These are phyloP conservation scores for Rhizopogon roseolus DNA, from an alignment of 768 basidiomycete species.

Conservation along the genomic window DNA sequence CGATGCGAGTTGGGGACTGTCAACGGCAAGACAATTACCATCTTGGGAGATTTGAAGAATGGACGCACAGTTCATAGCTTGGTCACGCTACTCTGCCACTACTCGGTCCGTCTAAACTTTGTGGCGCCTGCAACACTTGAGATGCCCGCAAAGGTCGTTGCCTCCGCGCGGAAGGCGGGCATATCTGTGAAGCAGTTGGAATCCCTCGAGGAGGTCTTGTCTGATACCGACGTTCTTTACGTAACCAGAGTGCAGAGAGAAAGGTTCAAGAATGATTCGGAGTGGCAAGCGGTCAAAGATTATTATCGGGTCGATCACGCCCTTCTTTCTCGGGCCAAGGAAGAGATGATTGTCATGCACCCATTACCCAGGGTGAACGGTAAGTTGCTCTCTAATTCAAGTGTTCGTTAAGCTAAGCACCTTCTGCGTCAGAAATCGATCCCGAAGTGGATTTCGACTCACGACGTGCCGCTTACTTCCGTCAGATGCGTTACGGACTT, in stretches of 20 bases:
- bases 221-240: slow-evolving; percentile 93
- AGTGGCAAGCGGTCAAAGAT: slow-evolving; percentile 91
- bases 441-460: slow-evolving; percentile 97
- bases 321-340: slow-evolving; percentile 87
- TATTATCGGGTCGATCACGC: slow-evolving; percentile 93
- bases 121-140: slow-evolving; percentile 82
- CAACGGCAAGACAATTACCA: slow-evolving; percentile 89
- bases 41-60: slow-evolving; percentile 96
- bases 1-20: slow-evolving; percentile 97
- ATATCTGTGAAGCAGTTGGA: slow-evolving; percentile 76
- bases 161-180: slow-evolving; percentile 80
- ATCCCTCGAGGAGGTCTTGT: slow-evolving; percentile 87
- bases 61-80: slow-evolving; percentile 97
- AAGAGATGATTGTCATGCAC: slow-evolving; percentile 99
- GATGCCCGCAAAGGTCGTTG: slow-evolving; percentile 86
- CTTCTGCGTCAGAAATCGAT: slow-evolving; percentile 74
- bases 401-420: slow-evolving; percentile 6
- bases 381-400: slow-evolving; percentile 25
- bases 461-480: slow-evolving; percentile 92
- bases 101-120: slow-evolving; percentile 93
- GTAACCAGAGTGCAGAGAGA: slow-evolving; percentile 97
- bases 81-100: slow-evolving; percentile 86
- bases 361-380: slow-evolving; percentile 93
- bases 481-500: slow-evolving; percentile 97
- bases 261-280: slow-evolving; percentile 73